phyloP scores from a whole-genome alignment of 208 protist species.

The Trypanosoma scelopori region DNA sequence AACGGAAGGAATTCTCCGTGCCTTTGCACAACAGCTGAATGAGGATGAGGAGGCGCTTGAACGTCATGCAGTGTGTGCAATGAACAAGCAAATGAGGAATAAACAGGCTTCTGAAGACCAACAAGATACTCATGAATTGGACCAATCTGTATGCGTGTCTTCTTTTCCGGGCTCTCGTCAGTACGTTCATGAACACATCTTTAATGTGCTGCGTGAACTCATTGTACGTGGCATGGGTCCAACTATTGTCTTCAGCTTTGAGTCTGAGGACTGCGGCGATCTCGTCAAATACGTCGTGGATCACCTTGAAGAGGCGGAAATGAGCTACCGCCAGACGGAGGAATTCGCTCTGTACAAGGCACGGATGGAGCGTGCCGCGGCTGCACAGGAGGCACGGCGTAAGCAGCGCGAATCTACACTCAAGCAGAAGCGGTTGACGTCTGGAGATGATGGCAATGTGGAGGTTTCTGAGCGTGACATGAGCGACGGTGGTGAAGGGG shows the following conservation, averaged over 20 bases:
- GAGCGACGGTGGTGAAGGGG: conserved; percentile 48
- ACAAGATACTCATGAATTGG: not conserved
- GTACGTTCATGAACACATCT: conserved; percentile 80
- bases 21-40: conserved; percentile 74
- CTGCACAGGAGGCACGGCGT: conserved; percentile 48
- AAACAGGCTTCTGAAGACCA: not conserved
- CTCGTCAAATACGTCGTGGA: conserved; percentile 79
- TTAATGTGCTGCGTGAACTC: conserved; percentile 90
- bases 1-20: conserved; percentile 54
- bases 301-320: conserved; percentile 78
- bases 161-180: conserved; percentile 81
- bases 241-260: conserved; percentile 91
- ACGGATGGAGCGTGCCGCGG: conserved; percentile 62
- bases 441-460: conserved; percentile 72
- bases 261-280: conserved; percentile 85
- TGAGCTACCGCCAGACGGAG: conserved; percentile 76
- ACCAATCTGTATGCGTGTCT: not conserved
- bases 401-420: conserved; percentile 74
- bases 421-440: conserved; percentile 73
- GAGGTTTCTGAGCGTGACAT: conserved; percentile 49
- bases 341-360: conserved; percentile 83
- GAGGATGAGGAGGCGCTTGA: conserved; percentile 71
- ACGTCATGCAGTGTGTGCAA: conserved; percentile 48
- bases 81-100: conserved; percentile 27
- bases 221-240: conserved; percentile 85